Conservation (phyloP, 1,284 basidiomycete species). For the Inonotus hispidus region DNA sequence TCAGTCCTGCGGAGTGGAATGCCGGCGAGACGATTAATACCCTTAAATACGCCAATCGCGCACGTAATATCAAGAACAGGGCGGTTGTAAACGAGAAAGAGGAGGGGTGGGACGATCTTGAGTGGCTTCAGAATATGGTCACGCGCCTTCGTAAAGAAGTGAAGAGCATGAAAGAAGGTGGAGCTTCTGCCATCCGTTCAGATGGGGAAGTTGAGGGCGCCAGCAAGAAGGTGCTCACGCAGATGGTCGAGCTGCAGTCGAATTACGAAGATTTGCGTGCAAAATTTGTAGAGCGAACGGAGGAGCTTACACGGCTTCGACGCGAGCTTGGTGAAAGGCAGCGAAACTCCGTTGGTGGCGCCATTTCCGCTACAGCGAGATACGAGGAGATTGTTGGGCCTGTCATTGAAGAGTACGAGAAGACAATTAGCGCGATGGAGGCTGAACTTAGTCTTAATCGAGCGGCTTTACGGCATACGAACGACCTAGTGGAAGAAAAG, state of each 20-base stretch:
- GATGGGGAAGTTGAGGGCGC: conserved; percentile 46
- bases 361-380: conserved; percentile 66
- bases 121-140: conserved; percentile 88
- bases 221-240: conserved; percentile 67
- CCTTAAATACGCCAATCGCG: conserved; percentile 96
- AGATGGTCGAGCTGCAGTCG: conserved; percentile 73
- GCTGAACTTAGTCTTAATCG: conserved; percentile 88
- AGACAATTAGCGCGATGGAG: conserved; percentile 93
- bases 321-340: conserved; percentile 73
- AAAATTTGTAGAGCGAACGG: conserved; percentile 80
- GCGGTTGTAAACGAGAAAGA: conserved; percentile 92
- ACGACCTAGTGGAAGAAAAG: conserved; percentile 88
- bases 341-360: conserved; percentile 47
- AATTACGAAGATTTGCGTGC: conserved; percentile 82
- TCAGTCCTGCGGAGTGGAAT: conserved; percentile 95
- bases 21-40: conserved; percentile 94
- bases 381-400: conserved; percentile 97
- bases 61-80: conserved; percentile 94
- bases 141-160: conserved; percentile 84
- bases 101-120: conserved; percentile 97
- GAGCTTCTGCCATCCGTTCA: conserved; percentile 27
- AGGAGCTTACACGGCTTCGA: conserved; percentile 77
- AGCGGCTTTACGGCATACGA: conserved; percentile 84
- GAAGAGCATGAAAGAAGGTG: conserved; percentile 68
- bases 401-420: conserved; percentile 98